phyloP scores from a whole-genome alignment of 306 rosid species.

The Argentina anserina region DNA sequence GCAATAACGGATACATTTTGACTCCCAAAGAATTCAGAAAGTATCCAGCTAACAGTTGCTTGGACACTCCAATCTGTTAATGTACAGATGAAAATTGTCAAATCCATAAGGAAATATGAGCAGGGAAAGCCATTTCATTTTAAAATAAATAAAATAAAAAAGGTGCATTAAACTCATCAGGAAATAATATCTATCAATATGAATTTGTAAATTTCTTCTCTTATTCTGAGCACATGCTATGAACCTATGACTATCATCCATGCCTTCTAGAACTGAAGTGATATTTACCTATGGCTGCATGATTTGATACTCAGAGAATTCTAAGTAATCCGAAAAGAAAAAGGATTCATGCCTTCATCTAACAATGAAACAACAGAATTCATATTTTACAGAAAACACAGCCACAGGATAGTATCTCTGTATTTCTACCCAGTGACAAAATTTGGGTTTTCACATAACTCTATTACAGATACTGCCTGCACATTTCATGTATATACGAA shows the following conservation, averaged over 20 bases:
- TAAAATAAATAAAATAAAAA: not conserved
- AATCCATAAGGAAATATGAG: not conserved
- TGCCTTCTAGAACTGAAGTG: not conserved
- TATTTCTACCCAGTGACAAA: not conserved
- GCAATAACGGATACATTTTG: constrained; percentile 71
- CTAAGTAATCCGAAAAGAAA: not conserved
- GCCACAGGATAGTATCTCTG: not conserved
- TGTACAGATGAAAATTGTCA: constrained; percentile 23
- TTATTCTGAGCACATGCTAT: not conserved
- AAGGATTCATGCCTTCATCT: not conserved
- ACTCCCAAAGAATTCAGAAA: constrained; percentile 60
- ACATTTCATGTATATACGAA: not conserved
- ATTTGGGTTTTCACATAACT: not conserved
- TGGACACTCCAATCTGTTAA: constrained; percentile 86
- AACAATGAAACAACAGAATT: not conserved
- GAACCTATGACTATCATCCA: not conserved
- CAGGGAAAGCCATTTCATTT: not conserved
- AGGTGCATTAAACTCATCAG: not conserved
- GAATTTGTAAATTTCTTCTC: too few species aligned
- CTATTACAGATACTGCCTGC: not conserved
- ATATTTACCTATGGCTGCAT: not conserved
- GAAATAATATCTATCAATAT: too few species aligned
- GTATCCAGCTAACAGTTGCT: constrained; percentile 73
- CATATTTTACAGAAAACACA: not conserved
- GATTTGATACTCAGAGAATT: not conserved